phyloP scores from a whole-genome alignment of 495 filamentous ascomycete genomes.

The Hypomontagnella monticulosa region DNA sequence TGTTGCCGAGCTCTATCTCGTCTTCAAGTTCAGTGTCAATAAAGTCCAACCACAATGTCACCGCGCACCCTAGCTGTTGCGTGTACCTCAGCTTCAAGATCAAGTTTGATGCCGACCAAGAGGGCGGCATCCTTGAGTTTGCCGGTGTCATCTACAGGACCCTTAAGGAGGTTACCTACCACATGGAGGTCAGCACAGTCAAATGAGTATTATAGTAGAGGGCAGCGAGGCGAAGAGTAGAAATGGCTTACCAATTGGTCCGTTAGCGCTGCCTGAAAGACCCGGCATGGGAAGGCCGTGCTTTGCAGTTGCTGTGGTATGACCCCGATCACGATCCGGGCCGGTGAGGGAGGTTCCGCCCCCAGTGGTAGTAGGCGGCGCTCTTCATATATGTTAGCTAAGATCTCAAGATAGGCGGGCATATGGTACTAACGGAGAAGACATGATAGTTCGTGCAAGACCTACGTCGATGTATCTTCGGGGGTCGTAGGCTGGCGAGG shows the following conservation, averaged over 20 bases:
- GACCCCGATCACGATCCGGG: constrained; percentile 16
- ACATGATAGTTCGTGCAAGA: constrained; percentile 33
- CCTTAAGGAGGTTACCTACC: constrained; percentile 50
- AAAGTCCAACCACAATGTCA: constrained; percentile 42
- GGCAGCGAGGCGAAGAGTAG: neutral
- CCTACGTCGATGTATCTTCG: neutral
- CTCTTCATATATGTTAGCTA: constrained; percentile 21
- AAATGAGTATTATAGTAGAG: neutral
- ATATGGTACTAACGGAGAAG: constrained; percentile 42
- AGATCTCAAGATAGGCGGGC: neutral
- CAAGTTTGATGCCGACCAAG: constrained; percentile 55
- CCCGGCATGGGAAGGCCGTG: constrained; percentile 47
- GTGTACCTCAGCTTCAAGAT: constrained; percentile 42
- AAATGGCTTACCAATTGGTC: constrained; percentile 42
- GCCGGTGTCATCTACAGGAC: constrained; percentile 51
- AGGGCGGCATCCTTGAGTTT: constrained; percentile 54
- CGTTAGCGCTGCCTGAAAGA: constrained; percentile 48
- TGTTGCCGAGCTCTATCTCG: constrained; percentile 13
- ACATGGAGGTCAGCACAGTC: constrained; percentile 4
- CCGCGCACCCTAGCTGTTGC: constrained; percentile 40
- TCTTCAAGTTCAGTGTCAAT: constrained; percentile 21
- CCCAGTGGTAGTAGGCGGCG: constrained; percentile 24
- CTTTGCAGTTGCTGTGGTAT: constrained; percentile 17
- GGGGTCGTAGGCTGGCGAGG: constrained; percentile 4
- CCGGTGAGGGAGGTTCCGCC: constrained; percentile 23